Base-by-base conservation (phyloP, 768 basidiomycete genomes). In the Pisolithus tinctorius region DNA sequence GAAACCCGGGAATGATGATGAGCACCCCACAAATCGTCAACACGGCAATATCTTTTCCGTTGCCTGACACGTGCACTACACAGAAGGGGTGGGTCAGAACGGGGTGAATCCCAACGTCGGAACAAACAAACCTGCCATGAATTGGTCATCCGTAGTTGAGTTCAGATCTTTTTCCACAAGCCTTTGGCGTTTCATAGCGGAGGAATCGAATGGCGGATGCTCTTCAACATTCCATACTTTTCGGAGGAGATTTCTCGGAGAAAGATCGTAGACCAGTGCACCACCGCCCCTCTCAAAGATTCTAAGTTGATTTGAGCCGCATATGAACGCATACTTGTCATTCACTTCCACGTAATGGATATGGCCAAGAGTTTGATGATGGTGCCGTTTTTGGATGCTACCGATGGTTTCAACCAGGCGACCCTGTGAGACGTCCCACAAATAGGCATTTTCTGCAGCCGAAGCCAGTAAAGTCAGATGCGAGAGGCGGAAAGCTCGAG, bases 381-480 rank as follows among this genome's bases (percentile, higher is more conserved):
- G 55, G 6, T 48, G 9, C 1, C 41, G 6, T 4, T 44, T 48
- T 52, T 78, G 74, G 2, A 72, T 71, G 29, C 71, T 64, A 4
- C 68, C 53, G 31, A 86, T 71, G 6, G 71, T 73, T 61, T 83
- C 77, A 1, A 78, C 61, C 13, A 81, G 56, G 20, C 64, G 55
- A 0, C 76, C 79, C 0, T 77, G 74, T 2, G 73, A 72, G 23
- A 89, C 69, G 56, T 91, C 79, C 76, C 79, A 88, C 2, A 89
- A 51, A 54, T 75, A 86, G 0, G 80, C 80, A 34, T 63, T 64
- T 16, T 67, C 60, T 14, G 54, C 27, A 1, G 74, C 71, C 0
- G 76, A 75, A 3, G 80, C 77, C 2, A 86, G 66, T 6, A 91
- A 68, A 10, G 74, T 78, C 1, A 87, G 87, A 60, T 83, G 84